These are phyloP conservation scores for Amorphotheca resinae DNA, from an alignment of 495 filamentous ascomycete species.

Conservation along the genomic window DNA sequence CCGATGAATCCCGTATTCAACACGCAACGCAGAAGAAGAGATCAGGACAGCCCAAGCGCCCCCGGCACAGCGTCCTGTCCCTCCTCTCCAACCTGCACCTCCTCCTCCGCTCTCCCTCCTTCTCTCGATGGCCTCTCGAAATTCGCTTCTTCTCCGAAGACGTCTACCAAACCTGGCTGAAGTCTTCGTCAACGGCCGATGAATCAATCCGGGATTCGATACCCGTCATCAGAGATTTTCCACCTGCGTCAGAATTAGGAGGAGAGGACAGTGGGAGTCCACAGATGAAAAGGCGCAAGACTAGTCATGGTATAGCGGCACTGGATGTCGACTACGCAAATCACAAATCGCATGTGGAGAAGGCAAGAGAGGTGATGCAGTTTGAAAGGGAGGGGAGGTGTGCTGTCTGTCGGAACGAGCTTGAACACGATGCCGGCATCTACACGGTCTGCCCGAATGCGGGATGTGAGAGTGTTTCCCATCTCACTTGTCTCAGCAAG, in stretches of 20 bases:
- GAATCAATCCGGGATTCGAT: conserved; percentile 38
- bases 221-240: conserved; percentile 43
- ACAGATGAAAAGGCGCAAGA: conserved; percentile 2
- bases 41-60: conserved; percentile 35
- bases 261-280: conserved; percentile 9
- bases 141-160: conserved; percentile 69
- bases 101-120: conserved; percentile 64
- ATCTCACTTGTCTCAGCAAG: conserved; percentile 65
- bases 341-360: conserved; percentile 57
- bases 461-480: conserved; percentile 53
- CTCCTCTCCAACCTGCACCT: conserved; percentile 66
- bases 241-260: conserved; percentile 4
- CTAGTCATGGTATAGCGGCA: conserved; percentile 4
- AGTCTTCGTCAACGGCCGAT: conserved; percentile 38
- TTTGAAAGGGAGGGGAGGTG: conserved; percentile 46
- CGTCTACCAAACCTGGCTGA: conserved; percentile 53
- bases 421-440: conserved; percentile 36
- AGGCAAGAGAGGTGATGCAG: conserved; percentile 51
- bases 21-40: conserved; percentile 25
- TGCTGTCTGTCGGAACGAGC: conserved; percentile 43
- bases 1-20: conserved; percentile 39
- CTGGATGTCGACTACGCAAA: conserved; percentile 43
- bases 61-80: conserved; percentile 44
- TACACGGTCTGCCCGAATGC: conserved; percentile 58
- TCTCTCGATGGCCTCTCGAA: conserved; percentile 67